phyloP scores from a whole-genome alignment of 1,284 basidiomycete genomes.

The Ustilago hordei region DNA sequence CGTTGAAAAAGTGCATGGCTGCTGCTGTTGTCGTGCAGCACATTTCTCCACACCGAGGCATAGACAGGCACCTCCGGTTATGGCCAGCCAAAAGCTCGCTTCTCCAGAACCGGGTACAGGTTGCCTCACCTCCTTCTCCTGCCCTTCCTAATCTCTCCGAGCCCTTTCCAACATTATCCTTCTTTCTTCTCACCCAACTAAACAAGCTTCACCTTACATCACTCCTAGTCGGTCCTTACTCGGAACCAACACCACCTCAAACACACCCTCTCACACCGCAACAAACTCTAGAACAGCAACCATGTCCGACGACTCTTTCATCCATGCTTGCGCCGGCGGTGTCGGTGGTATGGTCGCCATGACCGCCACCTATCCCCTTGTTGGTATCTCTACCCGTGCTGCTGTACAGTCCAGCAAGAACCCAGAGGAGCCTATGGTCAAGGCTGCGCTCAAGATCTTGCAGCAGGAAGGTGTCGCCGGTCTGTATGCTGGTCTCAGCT shows the following conservation, averaged over 20 bases:
- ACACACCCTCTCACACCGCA: background rate
- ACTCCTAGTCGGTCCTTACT: conserved; percentile 16
- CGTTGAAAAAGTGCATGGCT: background rate
- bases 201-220: background rate
- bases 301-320: conserved; percentile 77
- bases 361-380: conserved; percentile 75
- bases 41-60: conserved; percentile 10
- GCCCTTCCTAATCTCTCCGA: conserved; percentile 23
- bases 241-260: background rate
- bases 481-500: conserved; percentile 87
- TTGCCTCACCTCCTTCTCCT: background rate
- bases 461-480: conserved; percentile 86
- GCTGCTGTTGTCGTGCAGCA: conserved; percentile 4
- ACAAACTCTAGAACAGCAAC: conserved; percentile 7
- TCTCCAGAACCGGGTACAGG: conserved; percentile 1
- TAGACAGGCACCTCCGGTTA: conserved; percentile 11
- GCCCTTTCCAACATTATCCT: background rate
- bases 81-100: conserved; percentile 5
- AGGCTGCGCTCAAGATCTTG: conserved; percentile 78
- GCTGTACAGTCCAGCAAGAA: conserved; percentile 88
- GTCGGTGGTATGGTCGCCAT: conserved; percentile 81
- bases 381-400: conserved; percentile 90
- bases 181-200: background rate
- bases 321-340: conserved; percentile 90
- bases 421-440: conserved; percentile 73